Conservation (phyloP, 2,329 filamentous ascomycete genomes). For the Claviceps sp. region DNA sequence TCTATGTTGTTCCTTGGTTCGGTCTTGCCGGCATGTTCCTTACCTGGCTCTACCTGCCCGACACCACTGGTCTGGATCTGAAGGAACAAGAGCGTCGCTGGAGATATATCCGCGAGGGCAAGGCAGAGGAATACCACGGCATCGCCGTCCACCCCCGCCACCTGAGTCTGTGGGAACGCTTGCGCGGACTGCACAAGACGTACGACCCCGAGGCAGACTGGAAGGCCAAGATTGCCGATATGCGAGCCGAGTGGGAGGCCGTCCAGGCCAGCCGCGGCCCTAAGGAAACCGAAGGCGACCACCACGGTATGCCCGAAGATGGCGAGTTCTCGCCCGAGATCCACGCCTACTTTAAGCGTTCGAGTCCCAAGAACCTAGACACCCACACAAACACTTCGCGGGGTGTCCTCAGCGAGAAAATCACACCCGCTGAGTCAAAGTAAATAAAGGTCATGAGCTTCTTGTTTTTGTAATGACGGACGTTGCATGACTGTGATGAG, state of each 20-base stretch:
- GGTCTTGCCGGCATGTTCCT: constrained; percentile 75
- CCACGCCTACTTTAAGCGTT: constrained; percentile 38
- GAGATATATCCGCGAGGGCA: constrained; percentile 69
- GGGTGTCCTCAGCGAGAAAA: constrained; percentile 19
- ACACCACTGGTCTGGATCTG: constrained; percentile 89
- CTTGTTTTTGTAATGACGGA: background rate
- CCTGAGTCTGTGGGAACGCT: constrained; percentile 75
- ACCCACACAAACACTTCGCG: background rate
- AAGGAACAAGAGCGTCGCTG: constrained; percentile 96
- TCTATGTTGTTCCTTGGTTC: constrained; percentile 92
- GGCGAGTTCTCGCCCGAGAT: constrained; percentile 41
- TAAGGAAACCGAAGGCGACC: constrained; percentile 31
- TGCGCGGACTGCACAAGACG: constrained; percentile 62
- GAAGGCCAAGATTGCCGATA: constrained; percentile 71
- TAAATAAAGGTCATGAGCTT: background rate
- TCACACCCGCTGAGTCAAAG: constrained; percentile 3
- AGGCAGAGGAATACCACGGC: constrained; percentile 75
- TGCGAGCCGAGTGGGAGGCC: constrained; percentile 51
- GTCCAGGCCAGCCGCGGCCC: constrained; percentile 31
- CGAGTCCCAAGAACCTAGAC: constrained; percentile 16
- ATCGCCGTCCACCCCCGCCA: constrained; percentile 85
- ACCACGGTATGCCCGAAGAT: constrained; percentile 25
- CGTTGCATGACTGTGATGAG: no score
- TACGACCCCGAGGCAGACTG: constrained; percentile 78
- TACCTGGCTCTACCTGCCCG: constrained; percentile 79